These are phyloP conservation scores for Triangularia verruculosa DNA, from an alignment of 2,329 filamentous ascomycete species.

Conservation along the genomic window DNA sequence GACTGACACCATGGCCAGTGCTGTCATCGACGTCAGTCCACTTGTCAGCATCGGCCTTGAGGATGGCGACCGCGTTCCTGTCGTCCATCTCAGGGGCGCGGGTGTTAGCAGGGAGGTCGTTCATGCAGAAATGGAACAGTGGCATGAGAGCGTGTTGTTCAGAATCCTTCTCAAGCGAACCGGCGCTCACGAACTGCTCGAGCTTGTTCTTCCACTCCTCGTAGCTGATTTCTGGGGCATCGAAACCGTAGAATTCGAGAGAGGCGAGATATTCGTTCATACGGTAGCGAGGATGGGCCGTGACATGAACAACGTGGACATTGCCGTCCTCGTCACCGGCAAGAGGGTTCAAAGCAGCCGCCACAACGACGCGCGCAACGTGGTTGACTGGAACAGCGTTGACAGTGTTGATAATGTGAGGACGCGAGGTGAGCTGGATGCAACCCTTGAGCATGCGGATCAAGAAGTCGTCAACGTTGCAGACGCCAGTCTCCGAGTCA, in stretches of 20 bases:
- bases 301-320: slow-evolving; percentile 70
- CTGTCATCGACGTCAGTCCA: slow-evolving; percentile 47
- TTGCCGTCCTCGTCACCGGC: slow-evolving; percentile 24
- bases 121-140: slow-evolving; percentile 70
- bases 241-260: slow-evolving; percentile 71
- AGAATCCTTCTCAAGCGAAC: slow-evolving; percentile 50
- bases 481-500: slow-evolving; percentile 65
- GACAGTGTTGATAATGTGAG: slow-evolving; percentile 79
- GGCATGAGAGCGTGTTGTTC: slow-evolving; percentile 72
- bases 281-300: slow-evolving; percentile 71
- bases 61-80: slow-evolving; percentile 59
- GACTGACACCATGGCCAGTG: slow-evolving; percentile 53
- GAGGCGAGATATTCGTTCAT: slow-evolving; percentile 75
- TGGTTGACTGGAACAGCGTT: slow-evolving; percentile 87
- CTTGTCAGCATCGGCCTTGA: slow-evolving; percentile 60
- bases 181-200: slow-evolving; percentile 63
- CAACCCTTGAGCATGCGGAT: slow-evolving; percentile 85
- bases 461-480: slow-evolving; percentile 85
- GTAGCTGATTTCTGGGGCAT: slow-evolving; percentile 65
- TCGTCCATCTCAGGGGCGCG: slow-evolving; percentile 74
- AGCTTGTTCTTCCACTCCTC: slow-evolving; percentile 65
- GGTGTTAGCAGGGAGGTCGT: slow-evolving; percentile 66
- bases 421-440: slow-evolving; percentile 70
- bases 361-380: slow-evolving; percentile 76
- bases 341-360: slow-evolving; percentile 65